phyloP scores from a whole-genome alignment of 129 eudicot species.

The Chrysanthemum makinoi region DNA sequence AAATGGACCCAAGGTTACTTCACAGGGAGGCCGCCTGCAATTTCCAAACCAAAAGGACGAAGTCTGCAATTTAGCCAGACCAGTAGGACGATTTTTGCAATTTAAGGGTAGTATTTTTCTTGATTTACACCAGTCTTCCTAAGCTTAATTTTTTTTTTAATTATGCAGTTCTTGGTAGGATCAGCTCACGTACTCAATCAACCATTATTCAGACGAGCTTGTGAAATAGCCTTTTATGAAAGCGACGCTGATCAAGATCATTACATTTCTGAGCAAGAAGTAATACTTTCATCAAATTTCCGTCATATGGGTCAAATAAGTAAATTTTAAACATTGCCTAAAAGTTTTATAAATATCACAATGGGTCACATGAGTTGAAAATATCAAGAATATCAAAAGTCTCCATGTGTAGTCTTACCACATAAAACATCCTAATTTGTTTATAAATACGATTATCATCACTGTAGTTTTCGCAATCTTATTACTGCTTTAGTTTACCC shows the following conservation, averaged over 20 bases:
- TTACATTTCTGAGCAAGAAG: constrained; percentile 63
- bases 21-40: too few relatives aligned
- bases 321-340: not conserved
- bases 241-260: constrained; percentile 43
- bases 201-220: constrained; percentile 64
- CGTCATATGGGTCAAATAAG: not conserved
- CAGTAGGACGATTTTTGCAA: too few relatives aligned
- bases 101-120: not conserved
- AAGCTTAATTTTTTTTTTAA: constrained; percentile 1
- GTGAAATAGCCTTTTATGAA: constrained; percentile 70
- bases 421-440: not conserved
- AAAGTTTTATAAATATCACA: not conserved
- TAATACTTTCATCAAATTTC: constrained; percentile 22
- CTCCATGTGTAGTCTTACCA: not conserved
- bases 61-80: too few relatives aligned
- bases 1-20: too few relatives aligned
- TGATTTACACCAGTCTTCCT: not conserved
- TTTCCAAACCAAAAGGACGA: too few relatives aligned
- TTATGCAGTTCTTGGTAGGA: constrained; percentile 76
- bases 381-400: too few relatives aligned
- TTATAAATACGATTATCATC: too few relatives aligned
- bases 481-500: not conserved
- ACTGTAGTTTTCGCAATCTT: too few relatives aligned
- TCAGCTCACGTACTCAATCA: constrained; percentile 74
- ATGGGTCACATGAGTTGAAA: not conserved